phyloP scores from a whole-genome alignment of 108 stramenopile species.

The Cylindrotheca closterium region DNA sequence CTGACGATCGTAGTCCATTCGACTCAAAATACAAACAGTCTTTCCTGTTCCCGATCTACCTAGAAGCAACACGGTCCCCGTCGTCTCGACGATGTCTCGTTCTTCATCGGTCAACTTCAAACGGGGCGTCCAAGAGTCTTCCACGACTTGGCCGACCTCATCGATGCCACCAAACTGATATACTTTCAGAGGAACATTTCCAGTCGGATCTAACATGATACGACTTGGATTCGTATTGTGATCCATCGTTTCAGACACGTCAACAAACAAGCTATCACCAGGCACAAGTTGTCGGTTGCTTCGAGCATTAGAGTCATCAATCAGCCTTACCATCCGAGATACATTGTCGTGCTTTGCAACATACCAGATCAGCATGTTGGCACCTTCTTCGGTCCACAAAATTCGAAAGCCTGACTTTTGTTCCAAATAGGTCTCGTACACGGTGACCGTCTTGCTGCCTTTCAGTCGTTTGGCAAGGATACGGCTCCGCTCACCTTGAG shows the following conservation, averaged over 20 bases:
- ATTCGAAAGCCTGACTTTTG: constrained; percentile 50
- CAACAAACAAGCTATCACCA: neutral
- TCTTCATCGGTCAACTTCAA: constrained; percentile 50
- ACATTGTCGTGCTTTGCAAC: constrained; percentile 50
- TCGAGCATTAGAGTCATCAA: constrained; percentile 45
- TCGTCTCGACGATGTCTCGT: constrained; percentile 34
- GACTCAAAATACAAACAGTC: constrained; percentile 49
- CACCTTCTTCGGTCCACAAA: constrained; percentile 44
- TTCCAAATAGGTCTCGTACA: constrained; percentile 57
- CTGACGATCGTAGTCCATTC: constrained; percentile 49
- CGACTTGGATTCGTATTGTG: constrained; percentile 7
- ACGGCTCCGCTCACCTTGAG: constrained; percentile 37
- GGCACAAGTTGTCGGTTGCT: constrained; percentile 30
- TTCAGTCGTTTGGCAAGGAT: constrained; percentile 43
- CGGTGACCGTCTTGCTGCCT: constrained; percentile 36
- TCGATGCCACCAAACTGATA: constrained; percentile 27
- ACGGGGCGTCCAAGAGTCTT: constrained; percentile 36
- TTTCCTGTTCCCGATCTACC: constrained; percentile 58
- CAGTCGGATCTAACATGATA: constrained; percentile 38
- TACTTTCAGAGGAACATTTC: constrained; percentile 47
- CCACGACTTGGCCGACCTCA: constrained; percentile 22
- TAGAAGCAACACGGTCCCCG: constrained; percentile 50
- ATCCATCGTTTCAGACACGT: neutral
- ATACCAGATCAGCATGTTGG: constrained; percentile 12
- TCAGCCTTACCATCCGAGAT: constrained; percentile 43